Conservation (phyloP, 805 yeast genomes). For the Zygoascus tannicola region DNA sequence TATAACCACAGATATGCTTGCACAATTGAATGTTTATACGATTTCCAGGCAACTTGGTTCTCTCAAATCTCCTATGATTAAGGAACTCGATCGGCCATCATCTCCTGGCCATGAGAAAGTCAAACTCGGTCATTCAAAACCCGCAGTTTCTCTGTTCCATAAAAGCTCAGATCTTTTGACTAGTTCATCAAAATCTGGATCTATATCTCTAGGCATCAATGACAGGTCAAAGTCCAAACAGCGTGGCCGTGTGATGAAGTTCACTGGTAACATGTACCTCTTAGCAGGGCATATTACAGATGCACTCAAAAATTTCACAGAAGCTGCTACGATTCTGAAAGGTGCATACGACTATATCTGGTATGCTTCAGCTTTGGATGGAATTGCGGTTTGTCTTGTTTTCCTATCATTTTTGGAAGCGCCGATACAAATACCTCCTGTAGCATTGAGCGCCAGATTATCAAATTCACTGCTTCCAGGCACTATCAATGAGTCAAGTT, state of each 20-base stretch:
- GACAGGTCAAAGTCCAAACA: conserved; percentile 38
- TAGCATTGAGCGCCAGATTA: conserved; percentile 12
- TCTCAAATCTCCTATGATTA: conserved; percentile 61
- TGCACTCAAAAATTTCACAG: conserved; percentile 67
- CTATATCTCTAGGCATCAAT: conserved; percentile 26
- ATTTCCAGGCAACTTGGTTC: conserved; percentile 71
- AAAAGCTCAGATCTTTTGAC: conserved; percentile 6
- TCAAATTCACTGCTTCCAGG: not conserved
- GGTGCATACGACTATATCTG: conserved; percentile 68
- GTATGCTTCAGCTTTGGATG: conserved; percentile 84
- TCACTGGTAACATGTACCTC: conserved; percentile 66
- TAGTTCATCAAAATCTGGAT: conserved; percentile 20
- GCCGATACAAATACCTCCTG: conserved; percentile 33
- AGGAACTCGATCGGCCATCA: conserved; percentile 16
- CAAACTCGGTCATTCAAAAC: not conserved
- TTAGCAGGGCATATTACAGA: conserved; percentile 70
- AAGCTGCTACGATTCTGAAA: conserved; percentile 52
- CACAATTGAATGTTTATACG: conserved; percentile 52
- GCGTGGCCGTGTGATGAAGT: conserved; percentile 66
- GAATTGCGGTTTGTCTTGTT: conserved; percentile 57
- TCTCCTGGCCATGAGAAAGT: not conserved
- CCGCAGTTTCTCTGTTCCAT: conserved; percentile 1
- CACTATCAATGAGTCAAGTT: conserved; percentile 7
- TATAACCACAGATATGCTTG: conserved; percentile 53
- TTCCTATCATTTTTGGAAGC: conserved; percentile 49